These are phyloP conservation scores for Musa schizocarpa DNA, from an alignment of 176 grass and related monocot species.

Conservation along the genomic window DNA sequence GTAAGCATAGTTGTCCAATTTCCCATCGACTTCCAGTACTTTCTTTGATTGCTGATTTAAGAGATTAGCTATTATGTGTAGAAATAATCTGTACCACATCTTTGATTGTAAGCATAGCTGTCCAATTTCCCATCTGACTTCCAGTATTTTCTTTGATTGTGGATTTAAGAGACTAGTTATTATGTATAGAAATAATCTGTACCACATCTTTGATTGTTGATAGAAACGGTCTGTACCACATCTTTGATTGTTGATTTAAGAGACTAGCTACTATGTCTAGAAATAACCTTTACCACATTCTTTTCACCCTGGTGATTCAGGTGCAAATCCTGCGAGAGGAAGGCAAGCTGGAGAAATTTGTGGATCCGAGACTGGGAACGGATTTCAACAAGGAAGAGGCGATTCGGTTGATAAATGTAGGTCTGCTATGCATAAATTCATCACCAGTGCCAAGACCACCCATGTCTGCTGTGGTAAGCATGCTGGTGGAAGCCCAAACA, in stretches of 20 bases:
- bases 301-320: not conserved
- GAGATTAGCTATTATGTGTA: too few relatives aligned
- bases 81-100: too few relatives aligned
- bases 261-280: too few relatives aligned
- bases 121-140: not conserved
- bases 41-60: not conserved
- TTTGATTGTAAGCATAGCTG: not conserved
- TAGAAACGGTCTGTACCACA: too few relatives aligned
- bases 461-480: not conserved
- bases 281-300: not conserved
- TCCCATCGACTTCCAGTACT: not conserved
- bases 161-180: too few relatives aligned
- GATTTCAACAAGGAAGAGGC: not conserved
- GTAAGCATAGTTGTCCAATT: not conserved
- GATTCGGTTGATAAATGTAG: not conserved
- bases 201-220: too few relatives aligned
- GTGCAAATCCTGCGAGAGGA: not conserved
- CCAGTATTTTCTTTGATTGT: not conserved
- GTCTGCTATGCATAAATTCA: not conserved
- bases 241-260: too few relatives aligned
- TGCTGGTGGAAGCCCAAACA: not conserved
- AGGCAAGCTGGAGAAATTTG: not conserved
- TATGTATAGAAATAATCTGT: too few relatives aligned
- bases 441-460: not conserved
- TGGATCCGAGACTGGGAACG: not conserved